Evolutionary conservation across 345 rosid species (phyloP).

Genomic region (Microcos paniculata): DNA sequence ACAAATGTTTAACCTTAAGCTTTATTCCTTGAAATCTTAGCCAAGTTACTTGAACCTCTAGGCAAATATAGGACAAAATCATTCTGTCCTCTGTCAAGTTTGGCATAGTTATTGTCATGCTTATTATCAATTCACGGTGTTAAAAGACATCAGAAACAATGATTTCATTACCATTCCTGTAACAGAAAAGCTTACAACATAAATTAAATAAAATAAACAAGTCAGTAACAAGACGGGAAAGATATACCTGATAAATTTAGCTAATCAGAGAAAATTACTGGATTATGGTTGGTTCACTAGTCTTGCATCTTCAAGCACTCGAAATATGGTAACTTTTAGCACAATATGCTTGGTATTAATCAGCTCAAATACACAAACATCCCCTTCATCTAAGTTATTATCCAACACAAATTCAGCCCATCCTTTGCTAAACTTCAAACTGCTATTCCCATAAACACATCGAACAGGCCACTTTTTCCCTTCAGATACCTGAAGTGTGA

Average conservation of each 20-base stretch:
- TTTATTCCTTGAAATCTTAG: background rate
- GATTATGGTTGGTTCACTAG: background rate
- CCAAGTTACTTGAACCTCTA: background rate
- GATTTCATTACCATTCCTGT: background rate
- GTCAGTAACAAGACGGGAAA: background rate
- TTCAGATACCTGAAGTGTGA: slow-evolving; percentile 41
- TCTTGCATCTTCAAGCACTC: slow-evolving; percentile 33
- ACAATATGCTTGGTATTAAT: slow-evolving; percentile 33
- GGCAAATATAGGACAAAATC: background rate
- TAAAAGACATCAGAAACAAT: background rate
- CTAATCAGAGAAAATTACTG: background rate
- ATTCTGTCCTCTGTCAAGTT: background rate
- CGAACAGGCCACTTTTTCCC: slow-evolving; percentile 54
- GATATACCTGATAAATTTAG: background rate
- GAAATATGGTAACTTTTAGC: slow-evolving; percentile 52
- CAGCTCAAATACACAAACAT: slow-evolving; percentile 61
- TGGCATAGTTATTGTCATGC: background rate
- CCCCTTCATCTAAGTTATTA: slow-evolving; percentile 55
- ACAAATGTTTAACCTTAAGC: background rate
- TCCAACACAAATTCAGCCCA: slow-evolving; percentile 55
- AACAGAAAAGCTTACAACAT: no score
- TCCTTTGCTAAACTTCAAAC: slow-evolving; percentile 48
- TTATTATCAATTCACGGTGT: background rate
- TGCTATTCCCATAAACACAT: slow-evolving; percentile 30
- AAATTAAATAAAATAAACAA: no score